Base-by-base conservation (phyloP, 2,329 filamentous ascomycete genomes). In the Phyllosticta capitalensis region DNA sequence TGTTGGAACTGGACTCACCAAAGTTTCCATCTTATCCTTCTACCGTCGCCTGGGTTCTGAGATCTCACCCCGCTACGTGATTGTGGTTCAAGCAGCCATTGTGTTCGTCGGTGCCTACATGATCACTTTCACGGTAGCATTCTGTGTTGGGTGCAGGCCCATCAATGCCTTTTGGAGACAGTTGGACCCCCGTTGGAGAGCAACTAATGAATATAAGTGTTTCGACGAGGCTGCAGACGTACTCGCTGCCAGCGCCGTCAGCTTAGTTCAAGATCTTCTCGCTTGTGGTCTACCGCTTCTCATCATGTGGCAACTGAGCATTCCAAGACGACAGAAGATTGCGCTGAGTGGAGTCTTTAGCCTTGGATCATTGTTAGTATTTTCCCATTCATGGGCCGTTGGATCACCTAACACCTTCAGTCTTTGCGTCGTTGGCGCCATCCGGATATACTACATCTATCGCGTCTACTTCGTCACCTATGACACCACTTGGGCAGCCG, bases 311-410 rank as follows among this genome's bases (percentile, higher is more conserved):
- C 73, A 75, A n/a, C 67, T 79, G 5, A 69, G 73, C 26, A 71
- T 80, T 48, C 69, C 75, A 3, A 65, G 59, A 17, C 67, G 70
- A 19, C 77, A 79, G 63, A 79, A 77, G 65, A 60, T 76, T 24
- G 75, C 71, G 0, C 65, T 78, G 5, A 74, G 77, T 51, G 73
- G 76, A 51, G 71, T 79, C 64, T 71, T 75, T 68, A 75, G 67
- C 5, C 61, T 77, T 7, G 75, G 78, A 1, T 67, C 78, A 4
- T 67, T 79, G 70, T 76, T 60, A 65, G 66, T 66, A 10, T 19
- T 30, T 17, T 10, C n/a, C 26, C 22, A 5, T 21, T 14, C 7
- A 1, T n/a, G 5, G 12, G 2, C 48, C 3, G 5, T 17, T 6
- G 17, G 17, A 5, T 9, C 3, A 0, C 22, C 55, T 57, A 19